A percentile compares a stretch with the other conserved stretches of the same genome.
These are phyloP conservation scores for Aspergillus novoparasiticus DNA, from an alignment of 2,329 filamentous ascomycete species.

Conservation along the genomic window DNA sequence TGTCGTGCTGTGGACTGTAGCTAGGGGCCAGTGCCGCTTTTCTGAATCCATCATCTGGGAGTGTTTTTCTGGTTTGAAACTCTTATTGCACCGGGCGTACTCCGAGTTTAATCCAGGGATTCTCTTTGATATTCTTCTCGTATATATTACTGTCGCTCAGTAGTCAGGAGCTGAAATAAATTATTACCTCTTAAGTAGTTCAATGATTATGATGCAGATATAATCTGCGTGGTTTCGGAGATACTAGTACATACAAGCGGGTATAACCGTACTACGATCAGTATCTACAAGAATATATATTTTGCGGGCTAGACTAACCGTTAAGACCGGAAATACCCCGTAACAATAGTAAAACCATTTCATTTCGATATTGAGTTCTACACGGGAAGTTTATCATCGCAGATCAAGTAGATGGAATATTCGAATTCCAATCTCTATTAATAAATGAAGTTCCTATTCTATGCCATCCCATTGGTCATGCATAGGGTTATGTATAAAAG, in stretches of 20 bases:
- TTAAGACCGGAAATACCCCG: background rate
- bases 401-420: background rate
- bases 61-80: background rate
- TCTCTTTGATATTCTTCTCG: background rate
- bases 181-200: background rate
- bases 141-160: background rate
- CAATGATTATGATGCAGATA: background rate
- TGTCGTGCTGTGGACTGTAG: background rate
- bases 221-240: background rate
- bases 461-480: background rate
- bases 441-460: background rate
- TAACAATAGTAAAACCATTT: background rate
- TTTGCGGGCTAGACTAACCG: background rate
- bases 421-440: background rate
- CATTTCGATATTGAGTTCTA: background rate
- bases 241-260: too few relatives aligned
- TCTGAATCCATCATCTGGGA: background rate
- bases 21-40: background rate
- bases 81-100: background rate
- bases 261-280: too few relatives aligned
- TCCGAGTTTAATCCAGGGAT: too few relatives aligned
- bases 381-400: background rate
- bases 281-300: background rate
- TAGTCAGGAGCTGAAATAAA: background rate
- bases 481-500: background rate